phyloP scores from a whole-genome alignment of 805 yeast species.

The Barnettozyma pratensis region DNA sequence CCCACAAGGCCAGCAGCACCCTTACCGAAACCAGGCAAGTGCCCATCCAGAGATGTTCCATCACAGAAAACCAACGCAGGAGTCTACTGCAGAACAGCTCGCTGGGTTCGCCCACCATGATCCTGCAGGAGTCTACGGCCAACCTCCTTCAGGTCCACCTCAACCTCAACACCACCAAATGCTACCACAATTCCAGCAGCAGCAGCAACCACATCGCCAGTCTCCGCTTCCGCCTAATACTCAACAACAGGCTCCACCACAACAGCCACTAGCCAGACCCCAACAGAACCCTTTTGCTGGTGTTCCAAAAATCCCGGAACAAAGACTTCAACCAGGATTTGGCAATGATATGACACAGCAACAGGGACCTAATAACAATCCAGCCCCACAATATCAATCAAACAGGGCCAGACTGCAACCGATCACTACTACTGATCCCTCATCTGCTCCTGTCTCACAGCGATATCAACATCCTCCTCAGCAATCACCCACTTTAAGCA shows the following conservation, averaged over 20 bases:
- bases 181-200: conserved; percentile 13
- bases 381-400: background rate
- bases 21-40: background rate
- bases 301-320: conserved; percentile 1
- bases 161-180: conserved; percentile 11
- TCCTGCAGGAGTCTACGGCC: background rate
- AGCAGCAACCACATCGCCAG: conserved; percentile 19
- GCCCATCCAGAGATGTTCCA: conserved; percentile 3
- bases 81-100: background rate
- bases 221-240: background rate
- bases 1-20: background rate
- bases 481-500: conserved; percentile 12
- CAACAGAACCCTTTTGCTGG: conserved; percentile 2
- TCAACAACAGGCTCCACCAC: conserved; percentile 2
- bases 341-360: background rate
- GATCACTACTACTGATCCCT: conserved; percentile 13
- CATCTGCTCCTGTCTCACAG: conserved; percentile 14
- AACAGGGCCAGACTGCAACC: conserved; percentile 13
- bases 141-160: background rate
- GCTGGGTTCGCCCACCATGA: background rate
- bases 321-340: conserved; percentile 5
- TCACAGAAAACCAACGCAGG: background rate
- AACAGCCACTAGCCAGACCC: background rate
- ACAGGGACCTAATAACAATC: background rate
- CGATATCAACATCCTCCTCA: conserved; percentile 16